Percentiles rank a stretch among this genome's conserved stretches.
Conservation (phyloP, 2,329 filamentous ascomycete species). For the Penicillium frequentans region DNA sequence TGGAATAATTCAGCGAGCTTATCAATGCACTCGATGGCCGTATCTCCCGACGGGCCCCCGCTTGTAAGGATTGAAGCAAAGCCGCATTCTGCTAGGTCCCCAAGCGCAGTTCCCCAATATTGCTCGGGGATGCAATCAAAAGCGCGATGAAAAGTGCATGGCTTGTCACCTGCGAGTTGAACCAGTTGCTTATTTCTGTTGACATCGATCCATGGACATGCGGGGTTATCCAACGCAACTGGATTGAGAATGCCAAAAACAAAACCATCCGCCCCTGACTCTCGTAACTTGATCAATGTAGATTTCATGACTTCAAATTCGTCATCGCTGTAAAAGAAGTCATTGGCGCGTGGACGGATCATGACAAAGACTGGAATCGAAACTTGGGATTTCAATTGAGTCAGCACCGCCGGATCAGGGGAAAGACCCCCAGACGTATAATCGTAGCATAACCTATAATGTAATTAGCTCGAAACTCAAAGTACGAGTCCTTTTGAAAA, state of each 20-base stretch:
- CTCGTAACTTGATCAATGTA: conserved; percentile 38
- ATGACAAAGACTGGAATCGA: conserved; percentile 52
- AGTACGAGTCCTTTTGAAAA: not conserved
- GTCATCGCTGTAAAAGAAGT: conserved; percentile 45
- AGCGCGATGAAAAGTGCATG: conserved; percentile 58
- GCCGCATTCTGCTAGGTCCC: conserved; percentile 43
- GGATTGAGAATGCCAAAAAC: conserved; percentile 51
- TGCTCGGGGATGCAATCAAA: conserved; percentile 46
- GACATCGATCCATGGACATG: conserved; percentile 37
- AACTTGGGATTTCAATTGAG: conserved; percentile 25
- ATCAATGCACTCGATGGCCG: conserved; percentile 36
- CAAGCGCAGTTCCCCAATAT: conserved; percentile 25
- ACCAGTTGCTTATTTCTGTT: conserved; percentile 46
- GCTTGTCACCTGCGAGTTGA: conserved; percentile 38
- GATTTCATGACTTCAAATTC: conserved; percentile 49
- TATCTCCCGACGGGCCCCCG: conserved; percentile 38
- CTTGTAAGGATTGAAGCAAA: conserved; percentile 53
- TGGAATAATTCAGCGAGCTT: conserved; percentile 30
- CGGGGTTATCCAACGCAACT: not conserved
- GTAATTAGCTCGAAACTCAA: not conserved
- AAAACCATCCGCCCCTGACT: conserved; percentile 45
- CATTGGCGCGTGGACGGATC: conserved; percentile 51
- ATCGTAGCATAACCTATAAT: conserved; percentile 20
- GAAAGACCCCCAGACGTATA: conserved; percentile 20
- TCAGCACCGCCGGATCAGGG: conserved; percentile 17